Evolutionary conservation across 345 rosid species (phyloP), one percentile per base, ranked within the genome.

Genomic region (Euphorbia lathyris): DNA sequence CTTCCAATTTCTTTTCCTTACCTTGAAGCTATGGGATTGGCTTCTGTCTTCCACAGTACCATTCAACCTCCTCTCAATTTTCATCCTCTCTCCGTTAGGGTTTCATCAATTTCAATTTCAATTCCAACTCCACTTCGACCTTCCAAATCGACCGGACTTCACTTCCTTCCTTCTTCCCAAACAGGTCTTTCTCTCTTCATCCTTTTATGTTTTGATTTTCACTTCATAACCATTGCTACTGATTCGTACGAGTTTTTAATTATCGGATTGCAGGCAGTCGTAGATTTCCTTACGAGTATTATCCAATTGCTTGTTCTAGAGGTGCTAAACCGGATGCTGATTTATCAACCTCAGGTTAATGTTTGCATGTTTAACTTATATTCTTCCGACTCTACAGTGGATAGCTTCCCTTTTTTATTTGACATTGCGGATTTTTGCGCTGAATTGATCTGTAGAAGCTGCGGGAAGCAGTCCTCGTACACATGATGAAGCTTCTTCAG

Each of bases 1-100:
- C 27, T 43, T 43, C 34, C n/a, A 23, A 42, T 22, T 25, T 6
- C 45, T 3, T n/a, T 23, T 61, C 32, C 8, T 42, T 19, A 55
- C 22, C 58, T 68, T 68, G 20, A 3, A 11, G 63, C 70, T 43
- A 86, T 88, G 97, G 82, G 86, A 66, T 73, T 87, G 60, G 81
- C 98, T 83, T 86, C 96, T 19, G 90, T 82, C 50, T 72, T 85
- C 80, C 87, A 82, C 76, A 78, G 68, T 71, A 68, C 85, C 68
- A 40, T 82, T 65, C 84, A 78, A 72, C 68, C 81, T 72, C 82
- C 90, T 65, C 80, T 74, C 26, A 81, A 78, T 25, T 67, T 79
- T 75, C 79, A 80, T 76, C 72, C 79, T 38, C 51, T 80, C 69
- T 70, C 80, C 43, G 27, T 79, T 19, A 74, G 63, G 76, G 63